Conservation (phyloP, 2,329 filamentous ascomycete genomes). For the Colletotrichum sp. region DNA sequence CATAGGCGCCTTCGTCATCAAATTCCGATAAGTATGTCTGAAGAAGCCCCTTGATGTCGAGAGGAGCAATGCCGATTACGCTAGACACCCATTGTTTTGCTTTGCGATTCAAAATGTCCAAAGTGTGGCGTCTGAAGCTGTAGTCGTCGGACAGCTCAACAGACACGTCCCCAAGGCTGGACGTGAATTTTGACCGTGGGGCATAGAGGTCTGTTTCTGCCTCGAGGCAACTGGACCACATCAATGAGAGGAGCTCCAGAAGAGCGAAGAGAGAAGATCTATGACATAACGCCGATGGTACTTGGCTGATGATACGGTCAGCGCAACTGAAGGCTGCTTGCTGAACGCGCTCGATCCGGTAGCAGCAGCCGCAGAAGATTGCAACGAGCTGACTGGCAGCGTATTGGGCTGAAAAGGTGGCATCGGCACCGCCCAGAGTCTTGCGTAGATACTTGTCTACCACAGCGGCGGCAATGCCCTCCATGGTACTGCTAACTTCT, state of each 20-base stretch:
- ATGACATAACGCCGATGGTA: conserved; percentile 90
- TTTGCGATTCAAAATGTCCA: conserved; percentile 77
- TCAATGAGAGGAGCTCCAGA: conserved; percentile 87
- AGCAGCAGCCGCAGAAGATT: conserved; percentile 89
- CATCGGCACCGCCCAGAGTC: conserved; percentile 72
- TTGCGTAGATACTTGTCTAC: conserved; percentile 81
- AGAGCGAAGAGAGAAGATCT: conserved; percentile 90
- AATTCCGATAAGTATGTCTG: conserved; percentile 97
- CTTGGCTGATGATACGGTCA: conserved; percentile 81
- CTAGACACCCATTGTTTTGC: conserved; percentile 82
- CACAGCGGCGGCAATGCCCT: conserved; percentile 68
- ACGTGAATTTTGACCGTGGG: conserved; percentile 82
- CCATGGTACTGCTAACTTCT: conserved; percentile 69
- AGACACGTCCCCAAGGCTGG: conserved; percentile 76
- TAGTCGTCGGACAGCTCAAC: conserved; percentile 96
- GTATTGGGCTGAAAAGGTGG: conserved; percentile 87
- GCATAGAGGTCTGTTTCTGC: conserved; percentile 94
- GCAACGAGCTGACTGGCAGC: conserved; percentile 86
- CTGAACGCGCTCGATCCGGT: conserved; percentile 91
- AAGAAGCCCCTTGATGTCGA: conserved; percentile 93
- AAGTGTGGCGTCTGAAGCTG: conserved; percentile 76
- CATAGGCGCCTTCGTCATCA: conserved; percentile 88
- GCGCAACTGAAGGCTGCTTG: conserved; percentile 84
- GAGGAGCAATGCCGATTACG: conserved; percentile 82
- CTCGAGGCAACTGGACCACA: conserved; percentile 95